Percentiles rank a stretch among this genome's conserved stretches.
These are phyloP conservation scores for Coleophoma eucalyptorum DNA, from an alignment of 2,329 filamentous ascomycete species.

Conservation along the genomic window DNA sequence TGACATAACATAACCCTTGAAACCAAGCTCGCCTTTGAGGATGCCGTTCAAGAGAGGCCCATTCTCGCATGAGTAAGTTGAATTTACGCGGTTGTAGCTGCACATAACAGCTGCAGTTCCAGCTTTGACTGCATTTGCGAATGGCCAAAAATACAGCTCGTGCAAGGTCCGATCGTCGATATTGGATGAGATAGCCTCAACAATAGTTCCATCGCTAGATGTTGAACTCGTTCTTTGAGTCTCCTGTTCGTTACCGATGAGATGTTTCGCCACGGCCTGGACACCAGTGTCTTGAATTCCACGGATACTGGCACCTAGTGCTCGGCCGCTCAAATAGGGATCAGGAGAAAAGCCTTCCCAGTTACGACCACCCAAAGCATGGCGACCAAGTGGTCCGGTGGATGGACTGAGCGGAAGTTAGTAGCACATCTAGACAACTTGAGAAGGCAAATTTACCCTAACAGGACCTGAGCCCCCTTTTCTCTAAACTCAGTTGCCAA, in stretches of 20 bases:
- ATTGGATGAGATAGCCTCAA: conserved; percentile 28
- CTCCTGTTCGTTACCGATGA: conserved; percentile 1
- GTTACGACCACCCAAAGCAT: conserved; percentile 58
- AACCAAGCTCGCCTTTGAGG: conserved; percentile 47
- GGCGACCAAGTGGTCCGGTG: conserved; percentile 54
- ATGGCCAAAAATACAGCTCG: conserved; percentile 80
- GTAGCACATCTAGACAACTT: conserved; percentile 37
- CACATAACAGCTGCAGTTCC: conserved; percentile 70
- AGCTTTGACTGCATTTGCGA: conserved; percentile 54
- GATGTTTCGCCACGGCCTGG: conserved; percentile 52
- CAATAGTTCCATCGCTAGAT: background rate
- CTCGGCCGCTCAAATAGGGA: conserved; percentile 53
- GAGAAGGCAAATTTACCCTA: no score
- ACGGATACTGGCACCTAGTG: conserved; percentile 50
- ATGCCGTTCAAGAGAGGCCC: conserved; percentile 38
- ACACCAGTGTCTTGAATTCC: conserved; percentile 71
- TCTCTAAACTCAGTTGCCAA: conserved; percentile 67
- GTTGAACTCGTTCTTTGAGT: background rate
- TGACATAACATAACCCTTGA: conserved; percentile 38
- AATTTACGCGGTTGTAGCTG: conserved; percentile 60
- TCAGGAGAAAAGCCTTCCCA: conserved; percentile 60
- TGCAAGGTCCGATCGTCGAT: conserved; percentile 71
- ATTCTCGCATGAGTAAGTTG: conserved; percentile 44
- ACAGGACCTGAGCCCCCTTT: conserved; percentile 69
- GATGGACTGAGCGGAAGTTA: no score